These are phyloP conservation scores for Chaetoceros muelleri DNA, from an alignment of 108 stramenopile species.

Conservation along the genomic window DNA sequence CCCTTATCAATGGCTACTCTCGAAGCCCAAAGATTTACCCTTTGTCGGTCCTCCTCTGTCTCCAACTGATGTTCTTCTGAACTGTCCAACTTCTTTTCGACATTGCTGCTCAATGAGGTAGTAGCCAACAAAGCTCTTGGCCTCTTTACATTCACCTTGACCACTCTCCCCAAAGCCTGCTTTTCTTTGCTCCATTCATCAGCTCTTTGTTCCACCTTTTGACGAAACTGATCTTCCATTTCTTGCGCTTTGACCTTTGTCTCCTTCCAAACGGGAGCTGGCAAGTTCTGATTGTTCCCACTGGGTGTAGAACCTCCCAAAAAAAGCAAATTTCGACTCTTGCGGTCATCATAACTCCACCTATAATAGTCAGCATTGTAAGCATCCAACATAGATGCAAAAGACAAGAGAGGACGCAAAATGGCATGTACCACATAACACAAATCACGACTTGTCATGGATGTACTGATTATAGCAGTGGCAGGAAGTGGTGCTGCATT, in stretches of 20 bases:
- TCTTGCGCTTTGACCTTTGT: constrained; percentile 27
- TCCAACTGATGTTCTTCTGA: constrained; percentile 28
- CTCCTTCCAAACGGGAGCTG: constrained; percentile 30
- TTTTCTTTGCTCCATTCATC: constrained; percentile 62
- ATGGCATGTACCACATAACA: constrained; percentile 67
- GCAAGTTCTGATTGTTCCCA: constrained; percentile 6
- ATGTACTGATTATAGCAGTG: constrained; percentile 23
- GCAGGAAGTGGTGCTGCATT: constrained; percentile 56
- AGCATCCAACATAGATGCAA: constrained; percentile 12
- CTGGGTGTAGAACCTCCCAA: constrained; percentile 10
- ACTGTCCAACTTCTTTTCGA: constrained; percentile 2
- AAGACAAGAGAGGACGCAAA: constrained; percentile 42
- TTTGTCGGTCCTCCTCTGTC: constrained; percentile 20
- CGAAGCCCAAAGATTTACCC: constrained; percentile 65
- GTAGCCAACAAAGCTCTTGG: constrained; percentile 73
- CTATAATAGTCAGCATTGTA: constrained; percentile 36
- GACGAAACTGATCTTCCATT: constrained; percentile 36
- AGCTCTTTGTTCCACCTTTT: constrained; percentile 29
- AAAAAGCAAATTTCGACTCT: constrained; percentile 5
- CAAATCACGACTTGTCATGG: constrained; percentile 60
- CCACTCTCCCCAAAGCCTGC: constrained; percentile 45
- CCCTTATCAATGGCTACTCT: constrained; percentile 74
- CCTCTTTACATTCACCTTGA: constrained; percentile 58
- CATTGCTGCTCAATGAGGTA: constrained; percentile 10
- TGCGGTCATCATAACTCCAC: constrained; percentile 25